Percentiles rank a stretch among this genome's conserved stretches.
These are phyloP conservation scores for Bryoglossum gracile DNA, from an alignment of 495 filamentous ascomycete species.

Conservation along the genomic window DNA sequence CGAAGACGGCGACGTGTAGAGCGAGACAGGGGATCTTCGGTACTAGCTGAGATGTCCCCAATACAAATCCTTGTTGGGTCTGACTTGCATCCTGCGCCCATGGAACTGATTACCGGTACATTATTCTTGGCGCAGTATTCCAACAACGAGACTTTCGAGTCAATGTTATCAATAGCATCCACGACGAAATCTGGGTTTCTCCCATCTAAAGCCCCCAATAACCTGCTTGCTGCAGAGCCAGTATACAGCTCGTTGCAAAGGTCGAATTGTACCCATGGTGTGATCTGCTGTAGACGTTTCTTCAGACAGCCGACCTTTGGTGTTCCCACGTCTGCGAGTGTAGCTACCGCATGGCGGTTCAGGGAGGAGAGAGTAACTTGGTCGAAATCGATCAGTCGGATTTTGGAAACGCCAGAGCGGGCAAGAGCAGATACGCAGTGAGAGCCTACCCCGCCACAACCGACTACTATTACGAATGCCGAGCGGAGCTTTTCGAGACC, in stretches of 20 bases:
- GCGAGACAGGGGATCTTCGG: constrained; percentile 84
- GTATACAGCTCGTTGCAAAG: constrained; percentile 79
- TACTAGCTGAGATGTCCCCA: constrained; percentile 83
- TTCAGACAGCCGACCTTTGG: constrained; percentile 83
- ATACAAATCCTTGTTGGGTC: constrained; percentile 90
- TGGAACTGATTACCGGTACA: constrained; percentile 81
- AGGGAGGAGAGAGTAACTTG: constrained; percentile 90
- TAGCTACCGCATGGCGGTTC: constrained; percentile 92
- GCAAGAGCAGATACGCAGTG: constrained; percentile 82
- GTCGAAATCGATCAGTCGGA: constrained; percentile 95
- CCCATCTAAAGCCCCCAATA: constrained; percentile 43
- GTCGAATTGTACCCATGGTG: constrained; percentile 89
- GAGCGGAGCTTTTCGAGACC: constrained; percentile 72
- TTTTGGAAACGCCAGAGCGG: constrained; percentile 76
- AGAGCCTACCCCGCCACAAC: constrained; percentile 90
- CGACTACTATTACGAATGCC: constrained; percentile 82
- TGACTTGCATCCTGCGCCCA: constrained; percentile 96
- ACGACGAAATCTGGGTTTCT: constrained; percentile 78
- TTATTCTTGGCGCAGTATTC: constrained; percentile 74
- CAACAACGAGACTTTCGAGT: constrained; percentile 87
- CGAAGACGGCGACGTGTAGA: constrained; percentile 74
- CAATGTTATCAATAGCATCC: constrained; percentile 97
- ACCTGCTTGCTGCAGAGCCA: constrained; percentile 49
- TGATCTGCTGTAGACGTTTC: constrained; percentile 70
- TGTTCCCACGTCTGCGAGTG: constrained; percentile 88